Evolutionary conservation across 2,329 filamentous ascomycete species (phyloP), one percentile per base, ranked within the genome.

Genomic region (Balansia obtecta): DNA sequence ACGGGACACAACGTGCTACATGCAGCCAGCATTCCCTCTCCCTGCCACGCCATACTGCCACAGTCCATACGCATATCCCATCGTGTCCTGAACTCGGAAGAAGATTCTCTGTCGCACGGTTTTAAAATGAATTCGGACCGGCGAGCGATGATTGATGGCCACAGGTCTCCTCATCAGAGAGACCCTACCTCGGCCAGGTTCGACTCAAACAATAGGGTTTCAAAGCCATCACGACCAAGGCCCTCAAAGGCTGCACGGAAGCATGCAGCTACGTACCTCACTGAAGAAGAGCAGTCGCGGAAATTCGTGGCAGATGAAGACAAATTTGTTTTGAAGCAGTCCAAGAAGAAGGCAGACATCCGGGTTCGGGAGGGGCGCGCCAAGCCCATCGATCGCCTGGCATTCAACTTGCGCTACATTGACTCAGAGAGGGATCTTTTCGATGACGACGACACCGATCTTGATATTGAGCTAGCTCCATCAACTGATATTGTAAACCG

Each of bases 321-420:
- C 71, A 83, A 85, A 56, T 98, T 98, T 62, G 93, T 97, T 51
- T 73, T 98, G 61, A 90, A 89, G 68, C 93, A 98, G 69, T 86
- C 91, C 45, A 98, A 97, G 75, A 97, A 94, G 73, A 97, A 96
- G 73, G 91, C 93, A 41, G 87, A 90, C 56, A 94, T 98, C 58
- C 85, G 93, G 40, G 89, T 97, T 44, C 87, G 89, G 58, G 90
- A 94, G 66, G 86, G 86, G 11, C 82, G 94, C 57, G 90, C 91
- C 50, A 90, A 88, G 63, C 86, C 91, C 10, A 91, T 97, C 61
- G 93, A 98, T 70, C 90, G 87, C 75, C 78, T 98, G 44, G 88
- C 90, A 1, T 93, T 97, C 61, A 94, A 87, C 53, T 71, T 98
- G 55, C 83, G 88, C 57, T 87, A 91, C 55, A 83, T 97, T 56